Conservation (phyloP, 2,329 filamentous ascomycete genomes). For the Paracorniculantispora psalliotae region DNA sequence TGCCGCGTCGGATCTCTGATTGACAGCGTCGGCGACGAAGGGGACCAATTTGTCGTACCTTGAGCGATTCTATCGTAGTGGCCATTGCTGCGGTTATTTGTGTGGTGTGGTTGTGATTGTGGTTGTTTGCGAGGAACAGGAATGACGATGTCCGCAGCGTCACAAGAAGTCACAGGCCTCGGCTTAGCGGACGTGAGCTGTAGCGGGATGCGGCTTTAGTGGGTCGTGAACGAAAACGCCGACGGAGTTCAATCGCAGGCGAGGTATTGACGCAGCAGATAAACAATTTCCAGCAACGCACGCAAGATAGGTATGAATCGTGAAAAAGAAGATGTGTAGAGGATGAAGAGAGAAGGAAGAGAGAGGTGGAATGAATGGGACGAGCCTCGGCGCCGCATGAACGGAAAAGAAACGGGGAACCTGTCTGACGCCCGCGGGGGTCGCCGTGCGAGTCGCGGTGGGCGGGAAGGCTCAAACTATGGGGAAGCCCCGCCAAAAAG, state of each 20-base stretch:
- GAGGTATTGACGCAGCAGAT: no score
- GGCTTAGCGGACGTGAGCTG: neutral
- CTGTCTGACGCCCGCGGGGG: no score
- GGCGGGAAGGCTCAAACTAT: no score
- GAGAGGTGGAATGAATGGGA: neutral
- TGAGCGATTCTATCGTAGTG: conserved; percentile 24
- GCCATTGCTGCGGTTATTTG: conserved; percentile 20
- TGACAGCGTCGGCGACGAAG: neutral
- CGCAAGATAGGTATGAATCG: no score
- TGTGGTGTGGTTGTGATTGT: neutral
- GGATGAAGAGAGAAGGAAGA: neutral
- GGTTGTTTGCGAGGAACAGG: neutral
- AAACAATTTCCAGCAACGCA: no score
- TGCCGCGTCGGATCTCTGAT: neutral
- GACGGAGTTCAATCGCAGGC: no score
- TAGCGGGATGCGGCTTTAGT: neutral
- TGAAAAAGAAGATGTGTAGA: neutral
- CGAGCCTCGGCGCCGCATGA: conserved; percentile 5
- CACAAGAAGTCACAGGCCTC: neutral
- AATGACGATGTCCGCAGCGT: neutral
- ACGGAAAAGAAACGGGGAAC: neutral
- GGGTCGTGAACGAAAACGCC: neutral
- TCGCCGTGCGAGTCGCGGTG: no score
- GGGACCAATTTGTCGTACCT: conserved; percentile 19
- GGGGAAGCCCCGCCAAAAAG: no score